A percentile compares a stretch with the other conserved stretches of the same genome.
Evolutionary conservation across 2,329 filamentous ascomycete genomes (phyloP).

Genomic region (Pseudogymnoascus sp.): DNA sequence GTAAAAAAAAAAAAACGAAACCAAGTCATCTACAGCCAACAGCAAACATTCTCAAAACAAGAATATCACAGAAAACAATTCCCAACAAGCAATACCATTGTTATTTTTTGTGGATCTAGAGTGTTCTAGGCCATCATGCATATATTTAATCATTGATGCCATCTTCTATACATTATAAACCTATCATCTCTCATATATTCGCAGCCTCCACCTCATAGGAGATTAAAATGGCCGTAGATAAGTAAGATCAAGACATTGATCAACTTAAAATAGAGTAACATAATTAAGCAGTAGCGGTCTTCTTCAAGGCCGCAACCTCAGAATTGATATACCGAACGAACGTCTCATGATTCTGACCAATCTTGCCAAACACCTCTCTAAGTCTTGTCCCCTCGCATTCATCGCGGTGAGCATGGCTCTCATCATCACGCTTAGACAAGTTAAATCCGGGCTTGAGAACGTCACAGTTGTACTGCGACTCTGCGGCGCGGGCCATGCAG

Average conservation of each 20-base stretch:
- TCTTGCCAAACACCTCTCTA: slow-evolving; percentile 1
- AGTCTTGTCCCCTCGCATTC: slow-evolving; percentile 14
- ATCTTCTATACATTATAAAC: neutral
- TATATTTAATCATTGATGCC: too few relatives aligned
- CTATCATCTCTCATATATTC: neutral
- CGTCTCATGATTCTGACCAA: neutral
- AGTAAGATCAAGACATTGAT: neutral
- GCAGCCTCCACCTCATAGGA: neutral
- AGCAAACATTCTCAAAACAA: too few relatives aligned
- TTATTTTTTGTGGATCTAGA: too few relatives aligned
- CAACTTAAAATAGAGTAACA: neutral
- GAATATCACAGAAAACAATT: too few relatives aligned
- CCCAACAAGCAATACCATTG: too few relatives aligned
- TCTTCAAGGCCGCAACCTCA: neutral
- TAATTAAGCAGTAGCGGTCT: neutral
- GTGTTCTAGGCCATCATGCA: too few relatives aligned
- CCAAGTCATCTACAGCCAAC: too few relatives aligned
- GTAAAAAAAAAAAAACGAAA: too few relatives aligned
- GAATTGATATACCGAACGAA: neutral
- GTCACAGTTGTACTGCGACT: slow-evolving; percentile 46
- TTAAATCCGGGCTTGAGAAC: slow-evolving; percentile 31
- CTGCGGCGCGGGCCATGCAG: slow-evolving; percentile 45
- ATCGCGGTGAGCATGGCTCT: neutral
- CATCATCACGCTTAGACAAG: slow-evolving; percentile 27
- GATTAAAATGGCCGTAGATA: neutral